A percentile compares a stretch with the other conserved stretches of the same genome.
phyloP scores from a whole-genome alignment of 2,329 filamentous ascomycete species.

The Epichloe sylvatica region DNA sequence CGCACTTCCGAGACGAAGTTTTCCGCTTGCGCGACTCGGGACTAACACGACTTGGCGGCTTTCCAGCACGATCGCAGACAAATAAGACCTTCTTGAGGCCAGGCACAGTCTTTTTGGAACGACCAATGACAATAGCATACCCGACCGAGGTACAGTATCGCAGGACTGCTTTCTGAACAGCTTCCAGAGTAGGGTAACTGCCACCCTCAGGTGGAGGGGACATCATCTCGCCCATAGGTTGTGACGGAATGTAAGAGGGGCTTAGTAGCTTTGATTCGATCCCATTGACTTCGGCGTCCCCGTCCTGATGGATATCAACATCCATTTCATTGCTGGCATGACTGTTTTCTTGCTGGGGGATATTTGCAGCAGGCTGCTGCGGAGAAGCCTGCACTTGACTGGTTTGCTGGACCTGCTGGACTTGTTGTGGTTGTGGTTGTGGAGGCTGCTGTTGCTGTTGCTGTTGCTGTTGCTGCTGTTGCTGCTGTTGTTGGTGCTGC shows the following conservation, averaged over 20 bases:
- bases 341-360: conserved; percentile 26
- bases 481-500: conserved; percentile 9
- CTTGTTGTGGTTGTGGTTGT: conserved; percentile 14
- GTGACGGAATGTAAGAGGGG: conserved; percentile 35
- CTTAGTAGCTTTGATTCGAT: conserved; percentile 35
- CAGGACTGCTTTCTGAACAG: conserved; percentile 49
- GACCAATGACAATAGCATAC: conserved; percentile 53
- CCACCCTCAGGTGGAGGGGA: conserved; percentile 50
- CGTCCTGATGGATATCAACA: conserved; percentile 35
- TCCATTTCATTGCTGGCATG: conserved; percentile 38
- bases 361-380: conserved; percentile 21
- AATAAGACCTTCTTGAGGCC: conserved; percentile 55
- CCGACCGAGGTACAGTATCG: conserved; percentile 53
- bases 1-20: conserved; percentile 54
- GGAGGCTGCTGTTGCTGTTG: background rate
- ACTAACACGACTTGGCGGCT: conserved; percentile 46
- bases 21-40: conserved; percentile 51
- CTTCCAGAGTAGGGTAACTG: conserved; percentile 49
- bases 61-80: conserved; percentile 52
- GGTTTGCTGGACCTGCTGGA: conserved; percentile 19
- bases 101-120: conserved; percentile 54
- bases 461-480: conserved; percentile 15
- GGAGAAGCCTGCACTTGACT: conserved; percentile 18
- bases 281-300: conserved; percentile 29
- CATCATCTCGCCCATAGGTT: conserved; percentile 46